Evolutionary conservation across 2,329 filamentous ascomycete genomes (phyloP).

Genomic region (Xylaria polymorpha): DNA sequence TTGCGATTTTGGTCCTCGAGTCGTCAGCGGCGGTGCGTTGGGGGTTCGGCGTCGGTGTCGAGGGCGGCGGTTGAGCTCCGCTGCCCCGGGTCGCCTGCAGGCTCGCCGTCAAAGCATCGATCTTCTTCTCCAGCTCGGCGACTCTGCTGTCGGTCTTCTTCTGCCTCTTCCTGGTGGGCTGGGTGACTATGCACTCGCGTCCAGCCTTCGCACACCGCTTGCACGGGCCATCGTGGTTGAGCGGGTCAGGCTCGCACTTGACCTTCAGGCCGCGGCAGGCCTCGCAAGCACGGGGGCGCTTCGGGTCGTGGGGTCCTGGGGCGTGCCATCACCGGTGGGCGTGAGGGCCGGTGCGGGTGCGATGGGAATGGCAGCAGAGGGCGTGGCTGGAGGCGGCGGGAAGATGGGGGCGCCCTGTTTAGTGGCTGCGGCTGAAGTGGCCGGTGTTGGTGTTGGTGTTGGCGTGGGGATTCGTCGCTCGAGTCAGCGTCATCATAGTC

Average conservation of each 20-base stretch:
- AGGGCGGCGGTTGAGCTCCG: slow-evolving; percentile 27
- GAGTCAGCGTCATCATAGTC: neutral
- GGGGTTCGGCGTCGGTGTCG: slow-evolving; percentile 6
- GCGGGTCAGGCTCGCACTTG: slow-evolving; percentile 81
- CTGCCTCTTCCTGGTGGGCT: slow-evolving; percentile 80
- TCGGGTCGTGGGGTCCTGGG: slow-evolving; percentile 61
- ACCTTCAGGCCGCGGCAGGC: slow-evolving; percentile 82
- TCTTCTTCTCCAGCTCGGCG: slow-evolving; percentile 91
- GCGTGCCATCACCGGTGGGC: slow-evolving; percentile 29
- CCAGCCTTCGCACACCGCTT: slow-evolving; percentile 83
- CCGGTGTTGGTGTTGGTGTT: slow-evolving; percentile 17
- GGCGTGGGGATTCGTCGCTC: neutral
- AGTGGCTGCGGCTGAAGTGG: slow-evolving; percentile 9
- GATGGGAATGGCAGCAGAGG: slow-evolving; percentile 13
- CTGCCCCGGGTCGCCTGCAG: slow-evolving; percentile 68
- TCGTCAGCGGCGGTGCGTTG: slow-evolving; percentile 5
- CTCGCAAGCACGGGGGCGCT: slow-evolving; percentile 78
- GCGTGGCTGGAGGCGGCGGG: slow-evolving; percentile 43
- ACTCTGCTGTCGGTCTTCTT: slow-evolving; percentile 93
- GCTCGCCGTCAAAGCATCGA: slow-evolving; percentile 86
- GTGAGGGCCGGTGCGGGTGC: slow-evolving; percentile 38
- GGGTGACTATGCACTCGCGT: slow-evolving; percentile 81
- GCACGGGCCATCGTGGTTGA: slow-evolving; percentile 71
- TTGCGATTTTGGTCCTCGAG: slow-evolving; percentile 20
- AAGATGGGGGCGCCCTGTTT: slow-evolving; percentile 21